Conservation (phyloP, 768 basidiomycete genomes). For the Mycena filopes region DNA sequence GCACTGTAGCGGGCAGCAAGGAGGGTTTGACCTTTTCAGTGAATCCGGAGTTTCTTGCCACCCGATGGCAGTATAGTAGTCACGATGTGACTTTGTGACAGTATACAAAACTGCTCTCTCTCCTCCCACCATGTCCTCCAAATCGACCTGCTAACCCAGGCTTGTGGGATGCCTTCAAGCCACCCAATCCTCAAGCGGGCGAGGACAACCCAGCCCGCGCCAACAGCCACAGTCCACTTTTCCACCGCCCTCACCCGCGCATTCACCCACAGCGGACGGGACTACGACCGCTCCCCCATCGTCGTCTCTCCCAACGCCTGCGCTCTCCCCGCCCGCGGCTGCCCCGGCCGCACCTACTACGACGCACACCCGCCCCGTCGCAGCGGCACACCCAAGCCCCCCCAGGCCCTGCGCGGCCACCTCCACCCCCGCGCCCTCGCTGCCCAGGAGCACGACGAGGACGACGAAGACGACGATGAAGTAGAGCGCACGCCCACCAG, state of each 20-base stretch:
- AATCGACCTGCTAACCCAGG: not conserved
- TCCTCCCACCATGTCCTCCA: not conserved
- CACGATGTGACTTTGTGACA: not conserved
- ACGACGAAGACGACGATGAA: conserved; percentile 35
- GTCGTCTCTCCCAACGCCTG: conserved; percentile 77
- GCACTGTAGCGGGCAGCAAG: no score
- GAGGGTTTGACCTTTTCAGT: no score
- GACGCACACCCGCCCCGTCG: conserved; percentile 51
- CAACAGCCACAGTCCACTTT: conserved; percentile 54
- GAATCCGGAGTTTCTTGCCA: no score
- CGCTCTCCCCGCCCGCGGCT: conserved; percentile 82
- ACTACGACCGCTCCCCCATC: conserved; percentile 86
- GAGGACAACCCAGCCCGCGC: conserved; percentile 37
- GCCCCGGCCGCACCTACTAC: conserved; percentile 75
- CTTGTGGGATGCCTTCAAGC: conserved; percentile 5
- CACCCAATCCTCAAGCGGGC: conserved; percentile 71
- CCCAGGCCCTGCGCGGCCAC: conserved; percentile 31
- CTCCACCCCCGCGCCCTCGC: conserved; percentile 51
- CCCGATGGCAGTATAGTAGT: not conserved
- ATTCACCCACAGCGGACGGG: no score
- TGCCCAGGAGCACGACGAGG: conserved; percentile 28
- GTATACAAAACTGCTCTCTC: not conserved
- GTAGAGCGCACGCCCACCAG: conserved; percentile 41
- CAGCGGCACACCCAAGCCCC: conserved; percentile 17
- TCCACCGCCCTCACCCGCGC: conserved; percentile 62